phyloP scores from a whole-genome alignment of 1,284 basidiomycete genomes.

The Inonotus obliquus region DNA sequence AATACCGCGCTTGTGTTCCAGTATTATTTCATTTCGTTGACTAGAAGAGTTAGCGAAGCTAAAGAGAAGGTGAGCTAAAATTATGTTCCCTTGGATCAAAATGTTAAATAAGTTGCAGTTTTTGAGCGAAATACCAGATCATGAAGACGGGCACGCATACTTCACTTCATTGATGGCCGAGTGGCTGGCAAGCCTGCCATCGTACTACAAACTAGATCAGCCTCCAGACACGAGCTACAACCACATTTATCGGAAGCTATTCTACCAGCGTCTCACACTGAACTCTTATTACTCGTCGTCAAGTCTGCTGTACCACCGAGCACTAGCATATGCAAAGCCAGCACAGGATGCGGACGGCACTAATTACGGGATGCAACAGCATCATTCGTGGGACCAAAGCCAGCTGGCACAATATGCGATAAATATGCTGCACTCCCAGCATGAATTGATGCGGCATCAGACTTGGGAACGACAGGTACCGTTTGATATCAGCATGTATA shows the following conservation, averaged over 20 bases:
- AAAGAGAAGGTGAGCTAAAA: conserved; percentile 33
- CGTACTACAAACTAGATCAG: conserved; percentile 22
- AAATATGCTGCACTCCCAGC: conserved; percentile 19
- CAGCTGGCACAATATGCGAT: conserved; percentile 6
- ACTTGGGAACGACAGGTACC: conserved; percentile 21
- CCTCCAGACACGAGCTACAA: conserved; percentile 7
- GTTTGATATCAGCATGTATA: conserved; percentile 27
- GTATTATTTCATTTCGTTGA: conserved; percentile 34
- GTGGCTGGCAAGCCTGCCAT: conserved; percentile 3
- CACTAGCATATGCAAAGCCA: conserved; percentile 11
- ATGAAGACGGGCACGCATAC: not conserved
- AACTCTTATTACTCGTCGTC: conserved; percentile 4
- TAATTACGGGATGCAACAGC: not conserved
- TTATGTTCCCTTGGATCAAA: conserved; percentile 23
- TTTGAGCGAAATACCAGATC: conserved; percentile 1
- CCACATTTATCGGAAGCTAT: conserved; percentile 20
- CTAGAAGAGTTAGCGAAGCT: conserved; percentile 37
- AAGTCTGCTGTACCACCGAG: conserved; percentile 5
- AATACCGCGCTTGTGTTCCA: conserved; percentile 36
- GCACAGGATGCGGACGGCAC: conserved; percentile 2
- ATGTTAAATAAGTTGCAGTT: not conserved
- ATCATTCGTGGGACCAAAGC: conserved; percentile 14
- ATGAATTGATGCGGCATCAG: conserved; percentile 18
- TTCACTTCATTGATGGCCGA: conserved; percentile 3
- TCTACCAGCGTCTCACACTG: conserved; percentile 3